phyloP scores from a whole-genome alignment of 768 basidiomycete genomes.

The Trametes cubensis region DNA sequence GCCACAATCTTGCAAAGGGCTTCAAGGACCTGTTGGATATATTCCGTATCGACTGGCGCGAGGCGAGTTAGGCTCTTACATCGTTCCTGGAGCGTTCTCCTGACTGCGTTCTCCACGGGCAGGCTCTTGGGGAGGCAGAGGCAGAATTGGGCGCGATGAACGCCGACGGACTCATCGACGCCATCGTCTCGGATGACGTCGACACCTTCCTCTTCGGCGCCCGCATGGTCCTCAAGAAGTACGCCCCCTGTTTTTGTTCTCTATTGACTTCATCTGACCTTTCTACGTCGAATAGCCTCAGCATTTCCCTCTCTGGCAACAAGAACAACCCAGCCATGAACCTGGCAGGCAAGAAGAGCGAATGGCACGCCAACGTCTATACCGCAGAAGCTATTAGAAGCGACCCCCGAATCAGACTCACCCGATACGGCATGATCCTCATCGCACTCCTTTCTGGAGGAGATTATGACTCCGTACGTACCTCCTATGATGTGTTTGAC shows the following conservation, averaged over 20 bases:
- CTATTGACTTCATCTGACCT: not conserved
- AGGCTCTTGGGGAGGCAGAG: constrained; percentile 54
- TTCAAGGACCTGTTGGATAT: constrained; percentile 30
- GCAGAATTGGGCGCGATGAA: constrained; percentile 52
- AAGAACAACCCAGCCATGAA: constrained; percentile 29
- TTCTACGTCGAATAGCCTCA: constrained; percentile 11
- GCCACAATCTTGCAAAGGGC: constrained; percentile 25
- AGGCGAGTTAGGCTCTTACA: constrained; percentile 29
- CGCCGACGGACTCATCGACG: constrained; percentile 43
- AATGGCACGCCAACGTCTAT: constrained; percentile 31
- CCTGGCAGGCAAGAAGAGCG: constrained; percentile 30
- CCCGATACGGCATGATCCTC: constrained; percentile 36
- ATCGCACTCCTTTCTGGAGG: constrained; percentile 40
- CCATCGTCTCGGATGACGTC: constrained; percentile 50
- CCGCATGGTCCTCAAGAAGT: constrained; percentile 45
- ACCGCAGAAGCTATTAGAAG: constrained; percentile 29
- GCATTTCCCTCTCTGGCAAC: constrained; percentile 33
- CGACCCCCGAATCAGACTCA: constrained; percentile 31
- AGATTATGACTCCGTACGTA: constrained; percentile 38
- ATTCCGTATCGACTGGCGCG: constrained; percentile 35
- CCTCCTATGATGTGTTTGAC: not conserved
- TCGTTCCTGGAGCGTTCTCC: not conserved
- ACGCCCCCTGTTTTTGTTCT: constrained; percentile 18
- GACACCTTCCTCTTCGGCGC: constrained; percentile 54
- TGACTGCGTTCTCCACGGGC: not conserved